phyloP scores from a whole-genome alignment of 2,329 filamentous ascomycete species.

The Fusarium siculi region DNA sequence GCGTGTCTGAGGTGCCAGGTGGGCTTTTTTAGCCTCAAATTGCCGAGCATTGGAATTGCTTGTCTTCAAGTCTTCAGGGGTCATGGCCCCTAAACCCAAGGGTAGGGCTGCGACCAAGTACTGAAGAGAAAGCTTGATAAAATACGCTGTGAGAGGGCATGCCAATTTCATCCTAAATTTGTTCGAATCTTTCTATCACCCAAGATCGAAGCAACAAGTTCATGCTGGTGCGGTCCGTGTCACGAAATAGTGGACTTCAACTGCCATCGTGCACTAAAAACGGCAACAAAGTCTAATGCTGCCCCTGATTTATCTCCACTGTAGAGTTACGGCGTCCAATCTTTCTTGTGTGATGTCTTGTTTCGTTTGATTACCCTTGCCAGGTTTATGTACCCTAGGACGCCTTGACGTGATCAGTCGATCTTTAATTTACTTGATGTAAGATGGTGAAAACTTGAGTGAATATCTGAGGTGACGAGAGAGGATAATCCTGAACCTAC shows the following conservation, averaged over 20 bases:
- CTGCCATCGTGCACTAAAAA: slow-evolving; percentile 39
- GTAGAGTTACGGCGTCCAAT: slow-evolving; percentile 23
- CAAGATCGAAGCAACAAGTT: neutral
- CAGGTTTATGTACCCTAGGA: slow-evolving; percentile 17
- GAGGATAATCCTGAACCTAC: neutral
- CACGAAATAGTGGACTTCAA: slow-evolving; percentile 32
- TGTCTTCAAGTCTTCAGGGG: slow-evolving; percentile 37
- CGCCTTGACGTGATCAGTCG: slow-evolving; percentile 30
- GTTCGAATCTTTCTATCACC: neutral
- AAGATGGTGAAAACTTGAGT: neutral
- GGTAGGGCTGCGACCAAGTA: neutral
- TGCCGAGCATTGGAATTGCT: slow-evolving; percentile 40
- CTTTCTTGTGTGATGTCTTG: slow-evolving; percentile 23
- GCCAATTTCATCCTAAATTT: neutral
- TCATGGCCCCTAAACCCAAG: slow-evolving; percentile 24
- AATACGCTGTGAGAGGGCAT: neutral
- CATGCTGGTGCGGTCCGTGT: slow-evolving; percentile 32
- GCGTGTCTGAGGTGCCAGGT: slow-evolving; percentile 27
- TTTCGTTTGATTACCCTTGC: slow-evolving; percentile 38
- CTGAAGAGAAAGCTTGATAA: neutral
- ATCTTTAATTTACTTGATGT: slow-evolving; percentile 17
- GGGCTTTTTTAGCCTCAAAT: slow-evolving; percentile 34
- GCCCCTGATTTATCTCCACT: slow-evolving; percentile 33
- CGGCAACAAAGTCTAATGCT: slow-evolving; percentile 30
- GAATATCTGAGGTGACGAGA: neutral